These are phyloP conservation scores for Alternaria triticina DNA, from an alignment of 2,329 filamentous ascomycete genomes.

Conservation along the genomic window DNA sequence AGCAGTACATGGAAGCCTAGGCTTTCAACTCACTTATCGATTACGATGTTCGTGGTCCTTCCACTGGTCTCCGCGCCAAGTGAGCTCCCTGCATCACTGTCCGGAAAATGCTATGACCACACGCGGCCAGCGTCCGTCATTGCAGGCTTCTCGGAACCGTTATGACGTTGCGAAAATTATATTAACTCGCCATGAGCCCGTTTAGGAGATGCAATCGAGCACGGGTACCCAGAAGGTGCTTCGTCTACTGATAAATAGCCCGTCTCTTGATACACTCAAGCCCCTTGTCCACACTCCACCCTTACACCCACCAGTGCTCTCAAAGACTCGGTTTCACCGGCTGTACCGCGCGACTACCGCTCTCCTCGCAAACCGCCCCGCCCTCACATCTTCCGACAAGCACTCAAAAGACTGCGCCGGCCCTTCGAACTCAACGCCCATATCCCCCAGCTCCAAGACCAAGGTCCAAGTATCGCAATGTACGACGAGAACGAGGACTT, in stretches of 20 bases:
- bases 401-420: neutral
- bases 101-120: neutral
- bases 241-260: neutral
- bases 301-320: neutral
- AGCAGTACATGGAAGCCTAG: neutral
- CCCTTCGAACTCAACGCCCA: neutral
- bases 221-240: neutral
- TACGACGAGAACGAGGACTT: neutral
- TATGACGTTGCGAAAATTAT: neutral
- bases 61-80: neutral
- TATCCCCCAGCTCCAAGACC: neutral
- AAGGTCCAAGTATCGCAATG: no score
- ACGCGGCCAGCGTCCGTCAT: neutral
- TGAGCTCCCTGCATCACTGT: neutral
- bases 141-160: neutral
- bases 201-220: neutral
- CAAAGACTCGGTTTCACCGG: neutral
- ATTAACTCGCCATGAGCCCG: neutral
- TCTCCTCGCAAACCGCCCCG: neutral
- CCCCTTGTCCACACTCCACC: neutral
- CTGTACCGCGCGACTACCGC: neutral
- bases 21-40: neutral
- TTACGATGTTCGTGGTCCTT: neutral
- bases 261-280: neutral
- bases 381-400: neutral